A percentile compares a stretch with the other conserved stretches of the same genome.
Conservation (phyloP, 2,329 filamentous ascomycete genomes). For the Chalaropsis ovoidea region DNA sequence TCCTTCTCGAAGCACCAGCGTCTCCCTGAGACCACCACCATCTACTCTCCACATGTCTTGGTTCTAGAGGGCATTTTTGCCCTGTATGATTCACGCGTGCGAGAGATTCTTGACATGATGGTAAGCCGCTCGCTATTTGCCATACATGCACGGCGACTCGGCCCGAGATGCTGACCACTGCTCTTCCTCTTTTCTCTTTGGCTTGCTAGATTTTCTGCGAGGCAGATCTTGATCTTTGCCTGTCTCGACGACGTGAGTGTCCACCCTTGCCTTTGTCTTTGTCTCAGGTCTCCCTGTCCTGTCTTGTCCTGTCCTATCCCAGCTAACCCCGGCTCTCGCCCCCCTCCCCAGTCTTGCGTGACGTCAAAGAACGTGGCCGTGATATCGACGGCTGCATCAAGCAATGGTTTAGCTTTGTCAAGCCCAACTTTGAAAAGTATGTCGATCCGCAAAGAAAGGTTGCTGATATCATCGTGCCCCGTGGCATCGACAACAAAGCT, state of each 20-base stretch:
- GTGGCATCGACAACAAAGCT: slow-evolving; percentile 88
- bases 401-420: slow-evolving; percentile 94
- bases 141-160: background rate
- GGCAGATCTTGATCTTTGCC: slow-evolving; percentile 86
- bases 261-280: background rate
- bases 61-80: slow-evolving; percentile 95
- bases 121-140: slow-evolving; percentile 36
- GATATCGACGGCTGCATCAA: slow-evolving; percentile 95
- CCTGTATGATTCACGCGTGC: slow-evolving; percentile 73
- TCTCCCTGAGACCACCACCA: slow-evolving; percentile 65
- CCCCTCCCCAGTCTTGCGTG: slow-evolving; percentile 60
- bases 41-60: slow-evolving; percentile 93
- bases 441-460: slow-evolving; percentile 81
- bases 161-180: background rate
- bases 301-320: no score
- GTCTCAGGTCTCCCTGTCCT: background rate
- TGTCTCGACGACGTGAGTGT: slow-evolving; percentile 69
- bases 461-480: slow-evolving; percentile 80
- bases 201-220: slow-evolving; percentile 73
- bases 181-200: background rate
- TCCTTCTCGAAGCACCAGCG: slow-evolving; percentile 89
- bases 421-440: slow-evolving; percentile 90
- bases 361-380: slow-evolving; percentile 78
- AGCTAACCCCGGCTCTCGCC: background rate
- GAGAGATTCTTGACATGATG: slow-evolving; percentile 84